Base-by-base conservation (phyloP, 2,329 filamentous ascomycete species). In the Colletotrichum zoysiae region DNA sequence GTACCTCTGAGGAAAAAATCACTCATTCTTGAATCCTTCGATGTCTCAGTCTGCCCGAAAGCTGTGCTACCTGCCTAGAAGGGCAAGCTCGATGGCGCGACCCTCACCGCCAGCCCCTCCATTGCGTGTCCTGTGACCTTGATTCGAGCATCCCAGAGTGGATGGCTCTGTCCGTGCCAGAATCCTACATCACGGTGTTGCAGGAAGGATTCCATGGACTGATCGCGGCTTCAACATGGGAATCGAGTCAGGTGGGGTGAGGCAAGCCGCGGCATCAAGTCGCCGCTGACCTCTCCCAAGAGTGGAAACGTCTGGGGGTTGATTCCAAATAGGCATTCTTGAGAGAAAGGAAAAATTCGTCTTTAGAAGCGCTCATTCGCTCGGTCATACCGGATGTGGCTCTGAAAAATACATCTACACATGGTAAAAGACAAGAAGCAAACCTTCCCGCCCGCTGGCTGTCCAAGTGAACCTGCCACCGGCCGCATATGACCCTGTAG, bases 321-420 rank as follows among this genome's bases (percentile, higher is more conserved):
- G 8, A 0, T 9, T 38, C 20, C 7, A 6, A 5, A 12, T 18
- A 30, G 18, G 40, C 9, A 57, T 2, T 7, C 26, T 9, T 38
- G 26, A 14, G 2, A 9, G 20, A 16, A 16, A 35, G 1, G 5
- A 3, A 3, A 11, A 0, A n/a, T 1, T 46, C 16, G 5, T 11
- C 12, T 18, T n/a, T 14, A 12, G 20, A 11, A 26, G 30, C 12
- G 48, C 42, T 30, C 6, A 23, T 61, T 38, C 11, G 58, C 30
- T 38, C 18, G 14, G 16, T 9, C 18, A 3, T 14, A 6, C 26
- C 23, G 14, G 12, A n/a, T 1, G 8, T 14, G 14, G 18, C 11
- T 5, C 58, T 35, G 26, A 48, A 61, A n/a, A 30, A 61, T 61
- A 23, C 18, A 20, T 61, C 42, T 35, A 8, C n/a, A 30, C 23